Evolutionary conservation across 2,329 filamentous ascomycete species (phyloP).

Genomic region (Alternaria novae-zelandiae): DNA sequence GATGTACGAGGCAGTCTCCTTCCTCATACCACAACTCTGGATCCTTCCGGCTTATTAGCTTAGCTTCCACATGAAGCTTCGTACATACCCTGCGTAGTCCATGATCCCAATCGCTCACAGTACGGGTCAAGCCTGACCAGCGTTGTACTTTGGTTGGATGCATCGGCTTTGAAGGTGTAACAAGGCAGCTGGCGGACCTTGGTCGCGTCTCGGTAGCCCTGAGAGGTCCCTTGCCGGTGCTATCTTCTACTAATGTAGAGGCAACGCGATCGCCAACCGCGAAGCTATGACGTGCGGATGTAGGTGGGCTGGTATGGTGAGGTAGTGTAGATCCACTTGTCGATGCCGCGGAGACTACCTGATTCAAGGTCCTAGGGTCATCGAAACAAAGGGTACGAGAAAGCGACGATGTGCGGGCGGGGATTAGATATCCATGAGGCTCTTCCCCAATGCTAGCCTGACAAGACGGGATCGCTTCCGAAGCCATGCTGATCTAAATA

Average conservation of each 20-base stretch:
- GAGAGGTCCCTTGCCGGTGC: neutral
- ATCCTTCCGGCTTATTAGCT: constrained; percentile 59
- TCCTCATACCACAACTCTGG: constrained; percentile 71
- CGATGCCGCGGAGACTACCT: constrained; percentile 3
- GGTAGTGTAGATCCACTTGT: constrained; percentile 2
- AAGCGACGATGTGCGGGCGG: constrained; percentile 25
- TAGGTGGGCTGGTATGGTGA: constrained; percentile 1
- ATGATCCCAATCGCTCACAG: constrained; percentile 50
- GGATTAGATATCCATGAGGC: constrained; percentile 22
- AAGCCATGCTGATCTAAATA: constrained; percentile 31
- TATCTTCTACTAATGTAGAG: neutral
- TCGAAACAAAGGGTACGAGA: neutral
- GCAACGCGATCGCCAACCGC: constrained; percentile 3
- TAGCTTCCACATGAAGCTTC: neutral
- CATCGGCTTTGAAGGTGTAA: constrained; percentile 25
- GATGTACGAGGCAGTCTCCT: constrained; percentile 73
- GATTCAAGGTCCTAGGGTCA: neutral
- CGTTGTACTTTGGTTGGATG: constrained; percentile 35
- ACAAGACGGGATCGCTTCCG: constrained; percentile 14
- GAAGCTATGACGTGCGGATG: constrained; percentile 8
- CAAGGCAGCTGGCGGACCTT: constrained; percentile 28
- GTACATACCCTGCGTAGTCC: constrained; percentile 53
- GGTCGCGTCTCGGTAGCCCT: constrained; percentile 3
- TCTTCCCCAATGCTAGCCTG: constrained; percentile 18
- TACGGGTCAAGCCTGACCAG: constrained; percentile 44